phyloP scores from a whole-genome alignment of 1,139 yeast species.

The Zygoascus sp. region DNA sequence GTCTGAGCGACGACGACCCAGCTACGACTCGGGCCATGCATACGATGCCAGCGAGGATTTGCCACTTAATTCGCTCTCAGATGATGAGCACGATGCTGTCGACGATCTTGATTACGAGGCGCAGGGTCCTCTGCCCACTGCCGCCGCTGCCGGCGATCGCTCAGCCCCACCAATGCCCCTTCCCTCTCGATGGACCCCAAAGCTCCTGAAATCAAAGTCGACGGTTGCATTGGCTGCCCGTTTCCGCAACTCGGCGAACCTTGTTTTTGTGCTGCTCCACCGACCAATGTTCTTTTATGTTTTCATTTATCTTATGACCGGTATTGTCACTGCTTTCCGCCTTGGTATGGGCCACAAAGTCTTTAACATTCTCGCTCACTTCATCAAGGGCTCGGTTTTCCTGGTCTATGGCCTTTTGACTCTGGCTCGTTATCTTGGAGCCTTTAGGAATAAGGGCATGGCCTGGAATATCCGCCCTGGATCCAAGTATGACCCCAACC shows the following conservation, averaged over 20 bases:
- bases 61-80: slow-evolving; percentile 5
- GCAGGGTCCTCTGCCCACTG: not conserved
- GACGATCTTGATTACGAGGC: slow-evolving; percentile 4
- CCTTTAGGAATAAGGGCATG: slow-evolving; percentile 70
- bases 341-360: slow-evolving; percentile 64
- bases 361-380: slow-evolving; percentile 85
- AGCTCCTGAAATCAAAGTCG: slow-evolving; percentile 27
- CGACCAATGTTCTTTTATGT: slow-evolving; percentile 63
- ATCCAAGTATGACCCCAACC: slow-evolving; percentile 11
- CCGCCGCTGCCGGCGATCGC: slow-evolving; percentile 6
- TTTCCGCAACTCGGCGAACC: slow-evolving; percentile 37
- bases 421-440: slow-evolving; percentile 82
- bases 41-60: slow-evolving; percentile 13
- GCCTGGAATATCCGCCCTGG: slow-evolving; percentile 73
- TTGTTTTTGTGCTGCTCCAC: slow-evolving; percentile 52
- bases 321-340: slow-evolving; percentile 66
- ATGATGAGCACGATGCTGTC: slow-evolving; percentile 4
- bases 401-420: slow-evolving; percentile 69
- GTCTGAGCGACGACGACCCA: slow-evolving; percentile 5
- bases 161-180: not conserved
- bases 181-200: slow-evolving; percentile 17
- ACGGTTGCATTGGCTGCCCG: slow-evolving; percentile 35
- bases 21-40: slow-evolving; percentile 14
- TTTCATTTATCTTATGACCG: slow-evolving; percentile 61
- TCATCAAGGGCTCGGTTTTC: slow-evolving; percentile 93